These are phyloP conservation scores for Alternaria arborescens DNA, from an alignment of 2,329 filamentous ascomycete genomes.

Conservation along the genomic window DNA sequence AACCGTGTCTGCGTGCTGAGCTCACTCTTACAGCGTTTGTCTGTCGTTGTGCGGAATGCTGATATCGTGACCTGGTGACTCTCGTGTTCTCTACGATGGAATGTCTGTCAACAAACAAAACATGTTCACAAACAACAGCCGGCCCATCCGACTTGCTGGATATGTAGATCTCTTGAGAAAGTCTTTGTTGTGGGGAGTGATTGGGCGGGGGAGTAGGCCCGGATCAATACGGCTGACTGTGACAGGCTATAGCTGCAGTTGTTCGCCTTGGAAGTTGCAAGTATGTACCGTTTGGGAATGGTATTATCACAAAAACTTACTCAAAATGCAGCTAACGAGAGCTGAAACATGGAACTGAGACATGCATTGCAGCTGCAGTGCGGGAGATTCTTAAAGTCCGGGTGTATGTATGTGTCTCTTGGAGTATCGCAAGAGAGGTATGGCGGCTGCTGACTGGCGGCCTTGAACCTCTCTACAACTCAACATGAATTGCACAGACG, in stretches of 20 bases:
- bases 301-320: background rate
- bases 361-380: slow-evolving; percentile 1
- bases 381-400: background rate
- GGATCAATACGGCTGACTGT: slow-evolving; percentile 3
- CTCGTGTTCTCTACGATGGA: background rate
- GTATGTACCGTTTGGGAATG: slow-evolving; percentile 2
- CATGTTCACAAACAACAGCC: background rate
- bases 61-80: background rate
- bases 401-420: background rate
- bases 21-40: background rate
- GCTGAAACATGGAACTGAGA: slow-evolving; percentile 6
- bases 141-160: background rate
- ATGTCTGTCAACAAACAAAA: background rate
- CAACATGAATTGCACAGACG: background rate
- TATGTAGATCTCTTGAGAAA: slow-evolving; percentile 4
- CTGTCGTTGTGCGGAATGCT: background rate
- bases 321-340: slow-evolving; percentile 5
- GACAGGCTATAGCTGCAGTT: slow-evolving; percentile 9
- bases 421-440: background rate
- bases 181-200: background rate
- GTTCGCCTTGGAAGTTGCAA: slow-evolving; percentile 10
- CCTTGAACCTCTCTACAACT: background rate
- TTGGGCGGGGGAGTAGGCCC: slow-evolving; percentile 1
- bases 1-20: background rate
- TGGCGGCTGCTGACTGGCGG: slow-evolving; percentile 1